Base-by-base conservation (phyloP, 768 basidiomycete genomes). In the Serpula lacrymans region DNA sequence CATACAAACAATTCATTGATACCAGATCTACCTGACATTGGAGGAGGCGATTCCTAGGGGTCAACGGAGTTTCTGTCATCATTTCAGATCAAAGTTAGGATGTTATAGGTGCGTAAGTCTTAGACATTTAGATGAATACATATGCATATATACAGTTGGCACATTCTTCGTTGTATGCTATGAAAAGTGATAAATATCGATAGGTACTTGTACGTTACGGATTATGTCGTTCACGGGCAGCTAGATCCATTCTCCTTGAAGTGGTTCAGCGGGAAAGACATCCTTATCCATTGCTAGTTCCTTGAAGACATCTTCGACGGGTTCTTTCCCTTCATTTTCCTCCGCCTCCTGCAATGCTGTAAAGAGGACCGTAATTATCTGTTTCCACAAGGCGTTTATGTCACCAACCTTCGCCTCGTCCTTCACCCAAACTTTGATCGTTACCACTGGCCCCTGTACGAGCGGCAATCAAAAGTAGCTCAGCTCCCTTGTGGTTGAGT, bases 211-310 rank as follows among this genome's bases (percentile, higher is more conserved):
- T n/a, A n/a, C n/a, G n/a, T n/a, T n/a, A n/a, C n/a, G n/a, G n/a
- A n/a, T n/a, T n/a, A n/a, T n/a, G n/a, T n/a, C n/a, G n/a, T n/a
- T n/a, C n/a, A n/a, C n/a, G n/a, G n/a, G n/a, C n/a, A n/a, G n/a
- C n/a, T 43, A 76, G 21, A 68, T 70, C 77, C 80, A 82, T 20
- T 69, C 48, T 3, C 80, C 77, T 43, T 75, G 58, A 20, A 82
- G 55, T 13, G 74, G 63, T 34, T 74, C 74, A 5, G 60, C 59
- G 5, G 73, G 66, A 39, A 73, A 71, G 8, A 48, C 58, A 18
- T 67, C 62, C 6, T 55, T 50, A 41, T 75, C 68, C 26, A 70
- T 54, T 2, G 62, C 68, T 12, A 77, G 55, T 48, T 75, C 77
- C 29, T 69, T 60, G 44, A 80, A 65, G 1, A 77, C 59, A 1